These are phyloP conservation scores for Cornus florida DNA, from an alignment of 148 eudicot genomes.

Conservation along the genomic window DNA sequence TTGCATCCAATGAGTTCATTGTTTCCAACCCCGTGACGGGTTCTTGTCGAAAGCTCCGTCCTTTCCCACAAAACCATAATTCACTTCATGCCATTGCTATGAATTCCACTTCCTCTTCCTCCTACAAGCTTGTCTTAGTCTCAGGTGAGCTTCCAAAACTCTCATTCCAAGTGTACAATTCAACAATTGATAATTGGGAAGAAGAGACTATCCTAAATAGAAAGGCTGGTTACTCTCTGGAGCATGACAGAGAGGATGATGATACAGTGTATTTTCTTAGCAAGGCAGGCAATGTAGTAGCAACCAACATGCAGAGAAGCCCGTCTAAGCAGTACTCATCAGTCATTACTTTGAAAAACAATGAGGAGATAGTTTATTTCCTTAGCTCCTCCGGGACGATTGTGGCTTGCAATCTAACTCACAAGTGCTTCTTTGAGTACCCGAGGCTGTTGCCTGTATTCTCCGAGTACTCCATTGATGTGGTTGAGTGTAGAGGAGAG, in stretches of 20 bases:
- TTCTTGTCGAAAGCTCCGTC: constrained; percentile 7
- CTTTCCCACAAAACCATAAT: background rate
- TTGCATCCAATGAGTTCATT: constrained; percentile 6
- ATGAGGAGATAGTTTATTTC: constrained; percentile 20
- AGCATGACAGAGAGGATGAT: background rate
- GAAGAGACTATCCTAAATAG: background rate
- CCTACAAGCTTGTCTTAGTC: constrained; percentile 19
- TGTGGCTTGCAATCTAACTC: constrained; percentile 19
- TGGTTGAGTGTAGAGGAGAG: constrained; percentile 21
- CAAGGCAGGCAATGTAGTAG: constrained; percentile 28
- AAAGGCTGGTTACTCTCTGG: background rate
- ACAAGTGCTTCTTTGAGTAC: constrained; percentile 17
- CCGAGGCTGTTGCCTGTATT: constrained; percentile 25
- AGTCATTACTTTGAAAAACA: background rate
- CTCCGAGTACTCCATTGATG: constrained; percentile 28
- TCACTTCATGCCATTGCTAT: constrained; percentile 21
- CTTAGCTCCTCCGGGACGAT: constrained; percentile 26
- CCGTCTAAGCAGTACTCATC: constrained; percentile 32
- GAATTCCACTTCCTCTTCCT: background rate
- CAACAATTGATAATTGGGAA: constrained; percentile 13
- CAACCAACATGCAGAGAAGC: constrained; percentile 20
- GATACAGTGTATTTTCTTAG: constrained; percentile 21
- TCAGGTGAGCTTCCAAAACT: constrained; percentile 16
- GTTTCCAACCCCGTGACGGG: constrained; percentile 23
- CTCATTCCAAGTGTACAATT: constrained; percentile 17